Conservation (phyloP, 805 yeast species). For the Cyberlindnera maclurae region DNA sequence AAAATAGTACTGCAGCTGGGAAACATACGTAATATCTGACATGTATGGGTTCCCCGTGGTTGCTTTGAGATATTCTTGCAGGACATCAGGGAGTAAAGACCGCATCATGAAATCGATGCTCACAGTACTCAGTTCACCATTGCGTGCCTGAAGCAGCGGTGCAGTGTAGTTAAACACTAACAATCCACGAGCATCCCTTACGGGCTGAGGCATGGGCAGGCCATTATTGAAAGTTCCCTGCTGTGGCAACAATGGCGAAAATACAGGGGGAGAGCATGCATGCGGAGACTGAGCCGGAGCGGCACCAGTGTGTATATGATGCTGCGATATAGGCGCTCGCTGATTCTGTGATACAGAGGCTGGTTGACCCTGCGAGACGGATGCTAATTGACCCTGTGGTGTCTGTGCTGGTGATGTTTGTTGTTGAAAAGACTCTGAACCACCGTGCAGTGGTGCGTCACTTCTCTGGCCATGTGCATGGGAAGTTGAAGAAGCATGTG, state of each 20-base stretch:
- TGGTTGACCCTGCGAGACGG: not conserved
- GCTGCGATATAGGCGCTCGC: too few relatives aligned
- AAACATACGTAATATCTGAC: not conserved
- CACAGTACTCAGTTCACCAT: not conserved
- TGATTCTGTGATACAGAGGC: not conserved
- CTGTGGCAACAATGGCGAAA: too few relatives aligned
- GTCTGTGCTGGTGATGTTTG: not conserved
- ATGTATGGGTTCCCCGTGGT: not conserved
- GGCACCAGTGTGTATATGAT: too few relatives aligned
- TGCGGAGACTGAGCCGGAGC: too few relatives aligned
- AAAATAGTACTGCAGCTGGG: constrained; percentile 1
- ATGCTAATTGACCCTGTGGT: not conserved
- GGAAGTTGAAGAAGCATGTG: not conserved
- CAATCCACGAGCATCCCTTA: too few relatives aligned
- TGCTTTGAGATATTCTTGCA: not conserved
- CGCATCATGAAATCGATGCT: not conserved
- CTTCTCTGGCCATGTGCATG: not conserved
- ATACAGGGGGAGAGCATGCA: too few relatives aligned
- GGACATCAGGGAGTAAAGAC: not conserved
- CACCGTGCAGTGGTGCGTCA: not conserved
- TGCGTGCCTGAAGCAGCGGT: not conserved
- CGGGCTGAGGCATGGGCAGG: too few relatives aligned
- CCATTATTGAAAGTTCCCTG: too few relatives aligned
- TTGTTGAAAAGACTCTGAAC: not conserved
- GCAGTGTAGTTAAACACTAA: not conserved